Percentiles rank a stretch among this genome's conserved stretches.
Evolutionary conservation across 768 basidiomycete genomes (phyloP).

Genomic region (Crepidotus variabilis): DNA sequence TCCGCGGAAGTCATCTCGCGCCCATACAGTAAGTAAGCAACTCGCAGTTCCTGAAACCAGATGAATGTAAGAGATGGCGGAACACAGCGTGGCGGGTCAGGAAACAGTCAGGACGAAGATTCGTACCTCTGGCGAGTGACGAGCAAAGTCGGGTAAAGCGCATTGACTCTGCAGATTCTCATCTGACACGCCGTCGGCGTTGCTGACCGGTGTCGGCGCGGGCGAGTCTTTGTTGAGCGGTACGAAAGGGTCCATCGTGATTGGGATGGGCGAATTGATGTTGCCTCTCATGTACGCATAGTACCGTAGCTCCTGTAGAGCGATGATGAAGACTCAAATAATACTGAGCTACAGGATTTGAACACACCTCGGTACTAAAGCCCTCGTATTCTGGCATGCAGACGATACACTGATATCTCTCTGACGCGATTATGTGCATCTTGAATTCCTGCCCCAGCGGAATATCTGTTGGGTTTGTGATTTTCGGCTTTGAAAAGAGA

Average conservation of each 20-base stretch:
- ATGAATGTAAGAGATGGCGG: background rate
- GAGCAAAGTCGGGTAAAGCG: constrained; percentile 30
- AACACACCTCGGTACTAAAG: constrained; percentile 42
- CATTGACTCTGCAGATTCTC: constrained; percentile 35
- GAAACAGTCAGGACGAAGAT: background rate
- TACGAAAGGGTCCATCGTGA: constrained; percentile 23
- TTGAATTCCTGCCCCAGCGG: constrained; percentile 19
- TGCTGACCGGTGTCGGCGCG: background rate
- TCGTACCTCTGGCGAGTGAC: constrained; percentile 48
- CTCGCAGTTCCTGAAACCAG: constrained; percentile 43
- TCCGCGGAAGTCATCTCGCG: constrained; percentile 44
- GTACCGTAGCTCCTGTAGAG: constrained; percentile 37
- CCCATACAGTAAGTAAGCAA: constrained; percentile 37
- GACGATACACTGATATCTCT: constrained; percentile 35
- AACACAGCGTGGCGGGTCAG: background rate
- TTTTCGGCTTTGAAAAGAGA: constrained; percentile 4
- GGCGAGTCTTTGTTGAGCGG: background rate
- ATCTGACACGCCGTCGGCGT: constrained; percentile 1
- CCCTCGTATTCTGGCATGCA: constrained; percentile 29
- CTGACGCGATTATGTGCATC: constrained; percentile 10
- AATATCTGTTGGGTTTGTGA: constrained; percentile 13
- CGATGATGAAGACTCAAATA: background rate
- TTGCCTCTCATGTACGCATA: constrained; percentile 38
- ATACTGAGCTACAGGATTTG: background rate
- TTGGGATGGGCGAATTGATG: constrained; percentile 23